Conservation (phyloP, 2,329 filamentous ascomycete species). For the Diplodia scrobiculata region DNA sequence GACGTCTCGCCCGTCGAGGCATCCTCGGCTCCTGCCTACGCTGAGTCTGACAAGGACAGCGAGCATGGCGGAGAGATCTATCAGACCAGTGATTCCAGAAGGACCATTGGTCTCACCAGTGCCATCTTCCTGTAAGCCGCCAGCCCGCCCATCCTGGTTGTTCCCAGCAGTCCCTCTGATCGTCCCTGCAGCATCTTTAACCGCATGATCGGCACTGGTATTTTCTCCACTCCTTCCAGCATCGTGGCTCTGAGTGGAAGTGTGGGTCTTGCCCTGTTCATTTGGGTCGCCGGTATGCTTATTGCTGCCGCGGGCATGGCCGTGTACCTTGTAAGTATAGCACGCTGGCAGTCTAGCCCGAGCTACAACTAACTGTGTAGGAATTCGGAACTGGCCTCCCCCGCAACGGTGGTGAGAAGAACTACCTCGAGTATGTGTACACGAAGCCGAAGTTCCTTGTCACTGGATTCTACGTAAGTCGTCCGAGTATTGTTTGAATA, state of each 20-base stretch:
- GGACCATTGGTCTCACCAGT: constrained; percentile 27
- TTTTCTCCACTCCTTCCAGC: constrained; percentile 64
- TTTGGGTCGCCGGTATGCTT: constrained; percentile 65
- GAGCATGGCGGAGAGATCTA: constrained; percentile 28
- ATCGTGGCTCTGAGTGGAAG: constrained; percentile 62
- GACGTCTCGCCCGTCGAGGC: constrained; percentile 12
- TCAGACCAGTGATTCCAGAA: constrained; percentile 28
- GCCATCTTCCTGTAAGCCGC: constrained; percentile 29
- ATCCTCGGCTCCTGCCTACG: not conserved
- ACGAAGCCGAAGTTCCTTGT: constrained; percentile 61
- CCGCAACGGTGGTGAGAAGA: constrained; percentile 66
- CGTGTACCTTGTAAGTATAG: constrained; percentile 59
- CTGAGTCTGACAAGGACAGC: constrained; percentile 22
- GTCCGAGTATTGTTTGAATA: constrained; percentile 33
- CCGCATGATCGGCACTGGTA: constrained; percentile 67
- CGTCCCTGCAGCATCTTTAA: constrained; percentile 56
- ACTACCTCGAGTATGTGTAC: constrained; percentile 67
- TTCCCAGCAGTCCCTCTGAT: constrained; percentile 11
- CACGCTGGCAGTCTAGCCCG: constrained; percentile 42
- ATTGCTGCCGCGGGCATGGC: constrained; percentile 64
- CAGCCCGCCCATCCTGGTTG: not conserved
- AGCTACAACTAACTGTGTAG: constrained; percentile 63
- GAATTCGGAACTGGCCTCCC: constrained; percentile 68
- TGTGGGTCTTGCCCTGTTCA: constrained; percentile 63
- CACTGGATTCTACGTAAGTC: constrained; percentile 57